These are phyloP conservation scores for Hamigera avellanea DNA, from an alignment of 495 filamentous ascomycete species.

Conservation along the genomic window DNA sequence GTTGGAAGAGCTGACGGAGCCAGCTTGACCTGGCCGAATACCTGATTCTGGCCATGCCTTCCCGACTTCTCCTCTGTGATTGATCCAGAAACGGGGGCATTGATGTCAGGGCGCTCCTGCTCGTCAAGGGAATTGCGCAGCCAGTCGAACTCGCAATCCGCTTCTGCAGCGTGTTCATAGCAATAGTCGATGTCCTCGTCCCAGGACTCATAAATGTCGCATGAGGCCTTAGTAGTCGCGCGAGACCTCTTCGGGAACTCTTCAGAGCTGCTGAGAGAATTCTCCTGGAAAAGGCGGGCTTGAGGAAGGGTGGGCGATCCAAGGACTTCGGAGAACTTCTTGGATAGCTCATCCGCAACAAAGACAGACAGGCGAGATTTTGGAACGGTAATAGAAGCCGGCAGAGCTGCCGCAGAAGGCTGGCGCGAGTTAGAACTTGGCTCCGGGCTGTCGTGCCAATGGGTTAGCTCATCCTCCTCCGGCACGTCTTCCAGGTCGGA, in stretches of 20 bases:
- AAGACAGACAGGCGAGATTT: conserved; percentile 19
- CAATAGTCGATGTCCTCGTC: conserved; percentile 93
- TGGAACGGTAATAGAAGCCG: conserved; percentile 6
- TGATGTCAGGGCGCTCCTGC: conserved; percentile 9
- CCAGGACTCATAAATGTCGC: conserved; percentile 54
- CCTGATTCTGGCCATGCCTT: conserved; percentile 1
- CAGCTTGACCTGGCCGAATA: conserved; percentile 11
- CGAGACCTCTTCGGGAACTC: conserved; percentile 6
- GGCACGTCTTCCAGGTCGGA: conserved; percentile 55
- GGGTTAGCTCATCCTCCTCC: conserved; percentile 52
- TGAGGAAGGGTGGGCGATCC: conserved; percentile 30
- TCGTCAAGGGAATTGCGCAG: conserved; percentile 37
- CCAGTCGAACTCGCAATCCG: conserved; percentile 87
- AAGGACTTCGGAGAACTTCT: conserved; percentile 28
- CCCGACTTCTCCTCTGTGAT: neutral
- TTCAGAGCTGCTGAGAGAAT: conserved; percentile 9
- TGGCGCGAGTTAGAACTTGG: conserved; percentile 10
- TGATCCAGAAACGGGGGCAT: conserved; percentile 6
- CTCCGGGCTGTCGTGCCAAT: conserved; percentile 20
- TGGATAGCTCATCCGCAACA: conserved; percentile 22
- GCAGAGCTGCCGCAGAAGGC: conserved; percentile 2
- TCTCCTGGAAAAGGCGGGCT: conserved; percentile 6
- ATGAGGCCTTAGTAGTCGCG: conserved; percentile 6
- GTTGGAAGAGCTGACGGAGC: conserved; percentile 21
- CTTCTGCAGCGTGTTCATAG: conserved; percentile 84